Percentiles rank a stretch among this genome's conserved stretches.
Conservation (phyloP, 2,329 filamentous ascomycete genomes). For the Aureobasidium subglaciale region DNA sequence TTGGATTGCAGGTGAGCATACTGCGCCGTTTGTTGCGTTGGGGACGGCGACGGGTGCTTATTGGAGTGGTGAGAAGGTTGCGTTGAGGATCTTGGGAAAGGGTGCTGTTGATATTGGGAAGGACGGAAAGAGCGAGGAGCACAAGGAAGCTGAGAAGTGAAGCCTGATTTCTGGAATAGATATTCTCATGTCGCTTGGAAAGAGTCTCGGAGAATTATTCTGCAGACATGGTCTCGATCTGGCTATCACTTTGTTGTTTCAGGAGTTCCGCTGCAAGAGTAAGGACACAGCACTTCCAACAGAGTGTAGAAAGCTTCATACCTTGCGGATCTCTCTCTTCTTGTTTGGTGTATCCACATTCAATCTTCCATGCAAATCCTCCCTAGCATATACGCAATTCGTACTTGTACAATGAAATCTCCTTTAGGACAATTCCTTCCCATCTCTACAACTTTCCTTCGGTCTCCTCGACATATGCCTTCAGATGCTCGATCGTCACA, state of each 20-base stretch:
- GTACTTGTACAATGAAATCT: background rate
- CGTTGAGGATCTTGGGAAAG: constrained; percentile 45
- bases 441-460: constrained; percentile 44
- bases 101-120: background rate
- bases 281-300: no score
- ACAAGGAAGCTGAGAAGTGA: background rate
- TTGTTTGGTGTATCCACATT: no score
- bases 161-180: background rate
- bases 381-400: no score
- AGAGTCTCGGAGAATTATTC: no score
- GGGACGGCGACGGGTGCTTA: constrained; percentile 88
- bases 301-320: no score
- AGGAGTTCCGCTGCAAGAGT: no score
- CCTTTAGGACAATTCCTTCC: background rate
- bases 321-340: no score
- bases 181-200: no score
- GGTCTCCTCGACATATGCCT: constrained; percentile 68
- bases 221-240: no score
- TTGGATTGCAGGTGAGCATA: constrained; percentile 89
- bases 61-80: constrained; percentile 81
- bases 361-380: no score
- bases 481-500: constrained; percentile 89
- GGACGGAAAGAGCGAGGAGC: background rate
- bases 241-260: no score
- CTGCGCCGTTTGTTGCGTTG: constrained; percentile 78